Conservation (phyloP, 2,329 filamentous ascomycete genomes). For the Epichloe sp. region DNA sequence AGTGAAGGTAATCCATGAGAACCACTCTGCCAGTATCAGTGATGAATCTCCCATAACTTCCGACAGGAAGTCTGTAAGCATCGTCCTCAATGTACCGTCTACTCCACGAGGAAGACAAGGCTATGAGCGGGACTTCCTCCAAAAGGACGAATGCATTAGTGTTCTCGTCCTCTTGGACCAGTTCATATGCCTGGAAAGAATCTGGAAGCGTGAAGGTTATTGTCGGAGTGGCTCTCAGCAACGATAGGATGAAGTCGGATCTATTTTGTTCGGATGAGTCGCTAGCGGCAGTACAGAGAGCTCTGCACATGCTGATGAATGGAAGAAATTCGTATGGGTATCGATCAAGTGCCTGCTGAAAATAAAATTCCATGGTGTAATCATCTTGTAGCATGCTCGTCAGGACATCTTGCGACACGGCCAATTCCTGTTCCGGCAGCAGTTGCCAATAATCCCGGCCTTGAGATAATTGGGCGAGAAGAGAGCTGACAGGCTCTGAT, state of each 20-base stretch:
- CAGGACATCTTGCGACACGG: slow-evolving; percentile 20
- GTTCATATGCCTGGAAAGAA: slow-evolving; percentile 60
- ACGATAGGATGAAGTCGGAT: slow-evolving; percentile 42
- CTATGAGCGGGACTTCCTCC: slow-evolving; percentile 51
- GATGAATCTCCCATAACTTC: slow-evolving; percentile 59
- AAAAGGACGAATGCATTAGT: slow-evolving; percentile 62
- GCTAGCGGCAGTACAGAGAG: slow-evolving; percentile 33
- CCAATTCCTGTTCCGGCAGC: slow-evolving; percentile 22
- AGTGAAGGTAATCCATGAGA: slow-evolving; percentile 66
- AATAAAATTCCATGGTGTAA: slow-evolving; percentile 41
- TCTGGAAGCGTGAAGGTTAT: slow-evolving; percentile 68
- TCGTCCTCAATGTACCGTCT: slow-evolving; percentile 32
- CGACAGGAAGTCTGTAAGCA: slow-evolving; percentile 48
- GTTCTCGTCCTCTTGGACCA: slow-evolving; percentile 76
- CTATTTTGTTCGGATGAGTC: slow-evolving; percentile 17
- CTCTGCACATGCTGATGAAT: slow-evolving; percentile 59
- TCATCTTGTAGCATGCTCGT: slow-evolving; percentile 23
- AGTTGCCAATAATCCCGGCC: slow-evolving; percentile 41
- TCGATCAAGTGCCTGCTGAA: slow-evolving; percentile 57
- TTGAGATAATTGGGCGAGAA: slow-evolving; percentile 50
- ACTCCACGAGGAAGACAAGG: slow-evolving; percentile 30
- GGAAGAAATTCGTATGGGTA: slow-evolving; percentile 80
- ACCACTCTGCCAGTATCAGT: slow-evolving; percentile 67
- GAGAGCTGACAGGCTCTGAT: slow-evolving; percentile 52
- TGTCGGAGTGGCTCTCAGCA: slow-evolving; percentile 55